Percentiles rank a stretch among this genome's conserved stretches.
Conservation (phyloP, 2,329 filamentous ascomycete genomes). For the Didymella sp. region DNA sequence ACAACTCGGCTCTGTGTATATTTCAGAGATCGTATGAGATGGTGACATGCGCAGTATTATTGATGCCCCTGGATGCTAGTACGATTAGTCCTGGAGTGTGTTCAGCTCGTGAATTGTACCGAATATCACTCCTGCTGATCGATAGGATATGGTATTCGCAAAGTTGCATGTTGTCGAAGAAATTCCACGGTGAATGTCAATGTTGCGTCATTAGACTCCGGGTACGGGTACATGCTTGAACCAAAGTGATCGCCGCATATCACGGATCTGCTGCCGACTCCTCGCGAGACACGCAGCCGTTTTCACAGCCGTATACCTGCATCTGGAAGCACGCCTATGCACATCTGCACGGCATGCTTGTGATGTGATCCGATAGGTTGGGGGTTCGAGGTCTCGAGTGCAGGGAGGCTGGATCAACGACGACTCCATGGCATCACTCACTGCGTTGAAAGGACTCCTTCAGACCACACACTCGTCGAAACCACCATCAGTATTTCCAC, state of each 20-base stretch:
- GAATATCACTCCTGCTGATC: not conserved
- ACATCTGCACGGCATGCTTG: slow-evolving; percentile 28
- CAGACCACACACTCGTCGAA: not conserved
- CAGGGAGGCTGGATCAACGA: slow-evolving; percentile 10
- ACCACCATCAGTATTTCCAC: not conserved
- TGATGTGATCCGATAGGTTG: slow-evolving; percentile 25
- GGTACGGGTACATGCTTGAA: slow-evolving; percentile 31
- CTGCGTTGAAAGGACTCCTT: not conserved
- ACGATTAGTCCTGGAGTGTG: not conserved
- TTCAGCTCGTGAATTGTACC: not conserved
- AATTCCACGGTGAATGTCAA: slow-evolving; percentile 21
- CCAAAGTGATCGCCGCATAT: slow-evolving; percentile 33
- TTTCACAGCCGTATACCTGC: slow-evolving; percentile 27
- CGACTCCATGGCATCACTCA: slow-evolving; percentile 10
- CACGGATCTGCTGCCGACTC: slow-evolving; percentile 44
- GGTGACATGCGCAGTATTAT: slow-evolving; percentile 4
- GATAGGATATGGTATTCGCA: slow-evolving; percentile 12
- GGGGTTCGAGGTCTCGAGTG: not conserved
- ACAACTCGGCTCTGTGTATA: not conserved
- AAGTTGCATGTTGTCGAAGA: slow-evolving; percentile 19
- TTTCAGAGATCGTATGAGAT: not conserved
- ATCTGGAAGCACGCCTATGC: slow-evolving; percentile 26
- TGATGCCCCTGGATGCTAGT: not conserved
- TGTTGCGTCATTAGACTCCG: slow-evolving; percentile 40
- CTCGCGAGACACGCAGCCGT: slow-evolving; percentile 40